phyloP scores from a whole-genome alignment of 2,329 filamentous ascomycete genomes.

The Plectosphaerella plurivora region DNA sequence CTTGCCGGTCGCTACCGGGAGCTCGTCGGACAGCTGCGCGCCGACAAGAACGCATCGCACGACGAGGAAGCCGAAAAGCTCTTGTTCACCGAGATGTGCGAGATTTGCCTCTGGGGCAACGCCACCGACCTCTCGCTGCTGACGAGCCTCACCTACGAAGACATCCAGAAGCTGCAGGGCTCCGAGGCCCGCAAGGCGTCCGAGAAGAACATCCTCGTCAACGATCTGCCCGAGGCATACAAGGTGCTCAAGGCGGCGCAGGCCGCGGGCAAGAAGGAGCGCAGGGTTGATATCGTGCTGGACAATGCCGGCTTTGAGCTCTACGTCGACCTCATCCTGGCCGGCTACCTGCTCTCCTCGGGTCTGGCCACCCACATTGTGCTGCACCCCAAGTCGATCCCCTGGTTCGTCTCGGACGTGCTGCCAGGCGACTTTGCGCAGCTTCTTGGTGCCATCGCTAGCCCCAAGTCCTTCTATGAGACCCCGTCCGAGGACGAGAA shows the following conservation, averaged over 20 bases:
- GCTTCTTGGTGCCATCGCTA: slow-evolving; percentile 75
- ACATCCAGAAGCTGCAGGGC: slow-evolving; percentile 95
- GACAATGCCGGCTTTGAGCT: slow-evolving; percentile 98
- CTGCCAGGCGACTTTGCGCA: slow-evolving; percentile 78
- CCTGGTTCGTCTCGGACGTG: slow-evolving; percentile 98
- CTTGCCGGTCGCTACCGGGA: slow-evolving; percentile 75
- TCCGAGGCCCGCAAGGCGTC: slow-evolving; percentile 78
- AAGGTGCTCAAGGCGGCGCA: slow-evolving; percentile 61
- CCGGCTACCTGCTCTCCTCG: slow-evolving; percentile 80
- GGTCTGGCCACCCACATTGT: slow-evolving; percentile 83
- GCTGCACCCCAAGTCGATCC: slow-evolving; percentile 89
- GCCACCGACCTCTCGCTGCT: slow-evolving; percentile 90
- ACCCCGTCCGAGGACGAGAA: slow-evolving; percentile 65
- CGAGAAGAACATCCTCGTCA: slow-evolving; percentile 88
- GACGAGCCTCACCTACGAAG: slow-evolving; percentile 86
- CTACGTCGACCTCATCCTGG: slow-evolving; percentile 89
- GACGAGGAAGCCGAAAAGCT: slow-evolving; percentile 68
- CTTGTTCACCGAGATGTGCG: slow-evolving; percentile 87
- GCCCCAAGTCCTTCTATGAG: slow-evolving; percentile 75
- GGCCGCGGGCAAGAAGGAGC: slow-evolving; percentile 57
- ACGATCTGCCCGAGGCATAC: slow-evolving; percentile 75
- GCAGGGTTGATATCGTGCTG: slow-evolving; percentile 87
- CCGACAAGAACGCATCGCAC: slow-evolving; percentile 43
- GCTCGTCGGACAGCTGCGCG: slow-evolving; percentile 62
- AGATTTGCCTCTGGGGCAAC: slow-evolving; percentile 97